phyloP scores from a whole-genome alignment of 108 stramenopile genomes.

The Fistulifera pelliculosa region DNA sequence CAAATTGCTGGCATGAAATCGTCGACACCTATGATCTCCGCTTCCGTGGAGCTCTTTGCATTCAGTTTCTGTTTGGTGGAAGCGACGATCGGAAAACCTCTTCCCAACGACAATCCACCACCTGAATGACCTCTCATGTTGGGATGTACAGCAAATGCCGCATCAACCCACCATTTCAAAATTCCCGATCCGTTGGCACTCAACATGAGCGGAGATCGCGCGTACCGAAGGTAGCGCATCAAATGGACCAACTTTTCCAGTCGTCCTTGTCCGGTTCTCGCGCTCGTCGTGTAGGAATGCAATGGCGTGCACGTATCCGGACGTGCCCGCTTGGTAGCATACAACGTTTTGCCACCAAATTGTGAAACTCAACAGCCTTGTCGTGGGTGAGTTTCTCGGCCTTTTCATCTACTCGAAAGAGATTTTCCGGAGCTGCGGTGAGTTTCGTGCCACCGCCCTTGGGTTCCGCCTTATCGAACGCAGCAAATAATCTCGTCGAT shows the following conservation, averaged over 20 bases:
- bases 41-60: too few species aligned
- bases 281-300: conserved; percentile 20
- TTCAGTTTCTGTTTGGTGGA: conserved; percentile 37
- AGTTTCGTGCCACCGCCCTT: neutral
- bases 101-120: conserved; percentile 14
- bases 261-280: conserved; percentile 23
- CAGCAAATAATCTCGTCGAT: conserved; percentile 16
- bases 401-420: conserved; percentile 20
- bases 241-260: conserved; percentile 17
- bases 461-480: conserved; percentile 1
- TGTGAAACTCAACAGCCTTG: conserved; percentile 17
- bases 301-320: conserved; percentile 17
- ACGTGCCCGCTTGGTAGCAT: conserved; percentile 14
- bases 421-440: conserved; percentile 18
- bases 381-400: conserved; percentile 4
- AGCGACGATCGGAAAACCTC: neutral
- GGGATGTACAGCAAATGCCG: conserved; percentile 22
- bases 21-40: too few species aligned
- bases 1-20: too few species aligned
- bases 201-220: conserved; percentile 8
- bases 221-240: too few species aligned
- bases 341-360: conserved; percentile 25
- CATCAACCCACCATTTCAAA: conserved; percentile 38
- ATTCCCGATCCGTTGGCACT: neutral
- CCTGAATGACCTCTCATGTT: conserved; percentile 33